Evolutionary conservation across 169 alveolate genomes (phyloP).

Genomic region (Perkinsus olseni): DNA sequence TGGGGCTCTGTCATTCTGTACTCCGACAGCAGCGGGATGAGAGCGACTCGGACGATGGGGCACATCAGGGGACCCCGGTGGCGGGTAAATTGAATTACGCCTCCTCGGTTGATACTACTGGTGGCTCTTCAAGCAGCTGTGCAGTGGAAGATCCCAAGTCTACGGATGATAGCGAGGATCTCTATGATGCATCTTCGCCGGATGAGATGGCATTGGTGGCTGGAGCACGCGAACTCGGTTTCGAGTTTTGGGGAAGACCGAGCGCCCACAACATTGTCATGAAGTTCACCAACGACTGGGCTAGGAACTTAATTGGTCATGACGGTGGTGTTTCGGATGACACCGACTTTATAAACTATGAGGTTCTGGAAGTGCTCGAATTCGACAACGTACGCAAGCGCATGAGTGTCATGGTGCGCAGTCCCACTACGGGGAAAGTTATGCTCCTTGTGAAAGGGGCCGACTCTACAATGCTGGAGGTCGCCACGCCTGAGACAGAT

Average conservation of each 20-base stretch:
- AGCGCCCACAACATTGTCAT: background rate
- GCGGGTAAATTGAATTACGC: background rate
- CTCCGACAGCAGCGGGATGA: background rate
- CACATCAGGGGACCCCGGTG: background rate
- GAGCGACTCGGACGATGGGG: background rate
- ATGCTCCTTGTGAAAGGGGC: constrained; percentile 67
- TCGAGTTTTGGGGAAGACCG: constrained; percentile 49
- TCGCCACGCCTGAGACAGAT: constrained; percentile 43
- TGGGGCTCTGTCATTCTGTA: constrained; percentile 1
- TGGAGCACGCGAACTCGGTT: constrained; percentile 59
- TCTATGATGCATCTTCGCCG: constrained; percentile 68
- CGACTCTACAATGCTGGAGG: constrained; percentile 54
- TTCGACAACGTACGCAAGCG: constrained; percentile 86
- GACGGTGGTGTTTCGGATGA: background rate
- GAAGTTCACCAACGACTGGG: background rate
- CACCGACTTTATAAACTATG: constrained; percentile 22
- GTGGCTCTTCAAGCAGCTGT: background rate
- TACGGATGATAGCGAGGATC: background rate
- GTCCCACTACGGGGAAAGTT: constrained; percentile 41
- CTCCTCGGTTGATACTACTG: background rate
- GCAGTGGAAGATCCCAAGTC: background rate
- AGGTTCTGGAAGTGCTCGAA: constrained; percentile 74
- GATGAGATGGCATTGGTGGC: constrained; percentile 70
- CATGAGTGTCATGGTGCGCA: constrained; percentile 79
- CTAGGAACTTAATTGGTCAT: background rate